Conservation (phyloP, 2,329 filamentous ascomycete genomes). For the Ophiobolus disseminans region DNA sequence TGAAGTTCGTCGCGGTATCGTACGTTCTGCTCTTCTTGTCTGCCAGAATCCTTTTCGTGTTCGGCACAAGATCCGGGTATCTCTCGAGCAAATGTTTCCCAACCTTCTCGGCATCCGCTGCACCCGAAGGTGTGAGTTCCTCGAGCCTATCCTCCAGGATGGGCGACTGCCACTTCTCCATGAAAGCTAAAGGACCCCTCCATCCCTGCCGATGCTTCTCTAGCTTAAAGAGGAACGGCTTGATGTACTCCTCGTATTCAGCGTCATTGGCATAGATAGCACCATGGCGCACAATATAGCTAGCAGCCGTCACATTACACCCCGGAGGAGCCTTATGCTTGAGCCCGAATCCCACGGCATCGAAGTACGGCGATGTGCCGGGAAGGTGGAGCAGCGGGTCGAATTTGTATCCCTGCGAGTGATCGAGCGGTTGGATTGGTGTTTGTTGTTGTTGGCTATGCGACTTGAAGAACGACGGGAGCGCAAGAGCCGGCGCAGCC, state of each 20-base stretch:
- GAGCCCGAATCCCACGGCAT: constrained; percentile 55
- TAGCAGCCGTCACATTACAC: constrained; percentile 57
- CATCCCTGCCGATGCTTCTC: constrained; percentile 61
- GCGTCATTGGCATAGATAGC: constrained; percentile 60
- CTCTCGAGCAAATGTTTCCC: constrained; percentile 66
- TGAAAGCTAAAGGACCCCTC: constrained; percentile 62
- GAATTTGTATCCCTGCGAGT: constrained; percentile 51
- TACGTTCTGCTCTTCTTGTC: constrained; percentile 48
- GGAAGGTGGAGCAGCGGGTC: constrained; percentile 58
- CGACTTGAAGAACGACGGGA: constrained; percentile 22
- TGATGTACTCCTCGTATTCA: constrained; percentile 59
- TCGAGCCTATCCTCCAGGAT: constrained; percentile 60
- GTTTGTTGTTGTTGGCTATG: constrained; percentile 12
- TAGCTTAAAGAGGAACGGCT: constrained; percentile 63
- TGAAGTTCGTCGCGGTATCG: constrained; percentile 42
- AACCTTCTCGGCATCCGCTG: constrained; percentile 63
- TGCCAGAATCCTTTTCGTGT: constrained; percentile 37
- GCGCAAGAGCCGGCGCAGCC: constrained; percentile 27
- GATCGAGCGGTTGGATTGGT: constrained; percentile 30
- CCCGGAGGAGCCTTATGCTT: constrained; percentile 56
- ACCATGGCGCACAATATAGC: constrained; percentile 58
- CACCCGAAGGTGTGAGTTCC: constrained; percentile 37
- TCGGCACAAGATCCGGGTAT: constrained; percentile 59
- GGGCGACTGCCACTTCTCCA: constrained; percentile 63
- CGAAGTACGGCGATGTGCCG: constrained; percentile 59